Percentiles rank a stretch among this genome's conserved stretches.
Evolutionary conservation across 139 green algal species (phyloP).

Genomic region (Pleodorina starrii): DNA sequence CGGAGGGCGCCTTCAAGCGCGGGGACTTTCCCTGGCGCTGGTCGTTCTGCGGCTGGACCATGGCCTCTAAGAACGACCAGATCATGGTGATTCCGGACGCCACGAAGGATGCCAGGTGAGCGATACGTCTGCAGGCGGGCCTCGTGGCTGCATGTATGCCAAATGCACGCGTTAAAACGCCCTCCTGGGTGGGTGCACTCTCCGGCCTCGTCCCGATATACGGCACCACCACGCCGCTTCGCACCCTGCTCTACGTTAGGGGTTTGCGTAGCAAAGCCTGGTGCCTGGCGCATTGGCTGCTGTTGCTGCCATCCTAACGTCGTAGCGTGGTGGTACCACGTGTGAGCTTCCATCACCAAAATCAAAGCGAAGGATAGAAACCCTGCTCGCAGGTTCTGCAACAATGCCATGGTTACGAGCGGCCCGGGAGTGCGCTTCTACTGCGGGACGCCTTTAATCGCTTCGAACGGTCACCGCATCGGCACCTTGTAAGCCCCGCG

Average conservation of each 20-base stretch:
- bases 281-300: no score
- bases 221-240: no score
- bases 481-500: slow-evolving; percentile 69
- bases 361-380: no score
- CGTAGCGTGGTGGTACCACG: no score
- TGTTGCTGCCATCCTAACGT: no score
- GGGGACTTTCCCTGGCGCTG: slow-evolving; percentile 64
- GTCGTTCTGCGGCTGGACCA: slow-evolving; percentile 82
- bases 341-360: no score
- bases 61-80: slow-evolving; percentile 67
- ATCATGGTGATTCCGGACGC: slow-evolving; percentile 82
- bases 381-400: slow-evolving; percentile 74
- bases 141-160: not conserved
- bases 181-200: no score
- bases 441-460: slow-evolving; percentile 79
- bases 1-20: slow-evolving; percentile 41
- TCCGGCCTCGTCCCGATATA: no score
- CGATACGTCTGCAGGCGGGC: not conserved
- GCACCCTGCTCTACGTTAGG: no score
- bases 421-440: slow-evolving; percentile 81
- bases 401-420: slow-evolving; percentile 68
- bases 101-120: slow-evolving; percentile 64
- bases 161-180: no score
- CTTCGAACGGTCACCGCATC: slow-evolving; percentile 73
- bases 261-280: no score